A percentile compares a stretch with the other conserved stretches of the same genome.
These are phyloP conservation scores for Lachnellula cervina DNA, from an alignment of 2,329 filamentous ascomycete genomes.

Conservation along the genomic window DNA sequence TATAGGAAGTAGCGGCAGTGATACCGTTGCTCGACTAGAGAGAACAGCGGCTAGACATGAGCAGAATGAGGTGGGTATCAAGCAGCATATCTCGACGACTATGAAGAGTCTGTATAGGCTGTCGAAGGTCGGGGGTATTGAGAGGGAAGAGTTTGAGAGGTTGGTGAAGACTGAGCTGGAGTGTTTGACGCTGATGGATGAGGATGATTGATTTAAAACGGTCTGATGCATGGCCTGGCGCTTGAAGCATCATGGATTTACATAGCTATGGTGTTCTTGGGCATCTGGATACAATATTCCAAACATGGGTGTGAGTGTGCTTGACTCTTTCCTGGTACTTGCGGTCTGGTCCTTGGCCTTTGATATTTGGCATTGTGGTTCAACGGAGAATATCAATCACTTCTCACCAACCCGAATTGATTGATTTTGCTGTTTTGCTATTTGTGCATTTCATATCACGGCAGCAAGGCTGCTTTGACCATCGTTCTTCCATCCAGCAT, in stretches of 20 bases:
- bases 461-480: too few relatives aligned
- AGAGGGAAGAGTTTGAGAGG: constrained; percentile 68
- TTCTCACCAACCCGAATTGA: too few relatives aligned
- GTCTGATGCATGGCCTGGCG: not conserved
- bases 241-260: not conserved
- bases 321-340: not conserved
- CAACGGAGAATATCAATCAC: too few relatives aligned
- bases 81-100: constrained; percentile 72
- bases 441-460: too few relatives aligned
- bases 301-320: not conserved
- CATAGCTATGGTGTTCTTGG: not conserved
- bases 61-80: constrained; percentile 67
- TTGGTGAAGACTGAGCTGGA: constrained; percentile 69
- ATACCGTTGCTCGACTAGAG: constrained; percentile 54
- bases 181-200: constrained; percentile 63
- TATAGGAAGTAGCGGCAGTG: constrained; percentile 50
- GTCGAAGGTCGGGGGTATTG: constrained; percentile 66
- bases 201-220: constrained; percentile 28
- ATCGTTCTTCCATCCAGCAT: too few relatives aligned
- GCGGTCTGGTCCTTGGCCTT: too few relatives aligned
- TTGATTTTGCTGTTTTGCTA: too few relatives aligned
- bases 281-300: not conserved
- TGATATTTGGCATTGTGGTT: too few relatives aligned
- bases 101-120: constrained; percentile 73
- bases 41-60: constrained; percentile 44